Percentiles rank a stretch among this genome's conserved stretches.
Evolutionary conservation across 2,329 filamentous ascomycete genomes (phyloP).

Genomic region (Fusarium irregulare): DNA sequence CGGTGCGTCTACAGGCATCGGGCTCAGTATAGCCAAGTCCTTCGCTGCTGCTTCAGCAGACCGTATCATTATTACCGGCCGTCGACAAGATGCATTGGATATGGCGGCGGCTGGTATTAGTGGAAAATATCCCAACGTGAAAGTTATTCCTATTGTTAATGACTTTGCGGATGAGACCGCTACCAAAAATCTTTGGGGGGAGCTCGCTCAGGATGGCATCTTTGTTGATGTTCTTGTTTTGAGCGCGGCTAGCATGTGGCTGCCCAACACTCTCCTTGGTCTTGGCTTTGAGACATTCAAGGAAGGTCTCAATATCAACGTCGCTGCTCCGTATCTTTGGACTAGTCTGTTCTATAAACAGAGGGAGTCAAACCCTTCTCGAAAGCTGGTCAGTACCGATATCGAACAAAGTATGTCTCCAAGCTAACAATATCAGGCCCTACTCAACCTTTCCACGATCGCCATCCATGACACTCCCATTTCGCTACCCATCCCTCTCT

Average conservation of each 20-base stretch:
- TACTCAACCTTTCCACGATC: not conserved
- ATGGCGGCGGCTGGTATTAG: not conserved
- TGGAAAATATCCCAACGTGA: not conserved
- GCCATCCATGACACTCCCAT: not conserved
- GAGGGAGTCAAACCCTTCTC: not conserved
- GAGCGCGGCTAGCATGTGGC: slow-evolving; percentile 40
- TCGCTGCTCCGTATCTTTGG: slow-evolving; percentile 1
- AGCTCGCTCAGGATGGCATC: slow-evolving; percentile 25
- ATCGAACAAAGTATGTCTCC: too few relatives aligned
- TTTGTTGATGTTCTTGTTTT: slow-evolving; percentile 48
- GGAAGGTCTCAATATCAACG: not conserved
- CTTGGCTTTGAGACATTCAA: slow-evolving; percentile 7
- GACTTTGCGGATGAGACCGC: slow-evolving; percentile 23
- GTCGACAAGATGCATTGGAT: slow-evolving; percentile 41
- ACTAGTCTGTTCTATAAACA: slow-evolving; percentile 3
- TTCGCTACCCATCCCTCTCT: slow-evolving; percentile 35
- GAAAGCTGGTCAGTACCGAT: not conserved
- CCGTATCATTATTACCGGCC: slow-evolving; percentile 55
- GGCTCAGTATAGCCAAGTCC: slow-evolving; percentile 55
- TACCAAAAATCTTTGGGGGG: slow-evolving; percentile 46
- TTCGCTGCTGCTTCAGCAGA: slow-evolving; percentile 57
- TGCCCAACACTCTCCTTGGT: slow-evolving; percentile 10
- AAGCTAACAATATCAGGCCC: not conserved
- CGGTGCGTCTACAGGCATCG: slow-evolving; percentile 18
- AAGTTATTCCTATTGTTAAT: not conserved